Percentiles rank a stretch among this genome's conserved stretches.
Conservation (phyloP, 768 basidiomycete species). For the Kwoniella pini region DNA sequence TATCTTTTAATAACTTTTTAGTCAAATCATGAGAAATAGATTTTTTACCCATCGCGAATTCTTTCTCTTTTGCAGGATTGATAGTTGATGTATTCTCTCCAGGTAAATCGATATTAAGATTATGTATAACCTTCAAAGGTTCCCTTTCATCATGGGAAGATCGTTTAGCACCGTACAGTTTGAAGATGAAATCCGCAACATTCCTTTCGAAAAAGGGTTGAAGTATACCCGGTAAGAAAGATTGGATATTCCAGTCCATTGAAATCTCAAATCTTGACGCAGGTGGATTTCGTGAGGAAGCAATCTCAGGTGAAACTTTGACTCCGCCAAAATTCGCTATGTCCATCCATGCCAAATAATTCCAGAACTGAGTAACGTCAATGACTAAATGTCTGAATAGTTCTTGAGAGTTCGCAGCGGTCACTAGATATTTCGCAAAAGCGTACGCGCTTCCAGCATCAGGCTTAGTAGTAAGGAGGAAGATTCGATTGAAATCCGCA, state of each 20-base stretch:
- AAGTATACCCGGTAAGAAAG: constrained; percentile 80
- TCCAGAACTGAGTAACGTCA: constrained; percentile 83
- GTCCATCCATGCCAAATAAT: constrained; percentile 95
- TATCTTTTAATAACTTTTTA: constrained; percentile 70
- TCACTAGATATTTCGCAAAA: constrained; percentile 91
- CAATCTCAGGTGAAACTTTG: constrained; percentile 60
- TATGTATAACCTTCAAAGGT: constrained; percentile 73
- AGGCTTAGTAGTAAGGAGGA: constrained; percentile 92
- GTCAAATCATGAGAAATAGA: constrained; percentile 81
- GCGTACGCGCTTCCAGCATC: constrained; percentile 86
- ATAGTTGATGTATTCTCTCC: constrained; percentile 53
- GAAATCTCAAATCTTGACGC: constrained; percentile 60
- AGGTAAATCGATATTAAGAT: constrained; percentile 52
- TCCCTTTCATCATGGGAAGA: constrained; percentile 68
- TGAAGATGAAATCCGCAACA: constrained; percentile 79
- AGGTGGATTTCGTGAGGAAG: constrained; percentile 30
- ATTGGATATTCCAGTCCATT: constrained; percentile 79
- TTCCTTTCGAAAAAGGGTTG: constrained; percentile 73
- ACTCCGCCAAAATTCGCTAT: constrained; percentile 86
- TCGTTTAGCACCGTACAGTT: constrained; percentile 68
- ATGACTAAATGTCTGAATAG: constrained; percentile 92
- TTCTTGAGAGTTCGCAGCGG: constrained; percentile 90
- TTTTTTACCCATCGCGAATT: constrained; percentile 67
- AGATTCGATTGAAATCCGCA: constrained; percentile 85
- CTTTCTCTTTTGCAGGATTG: constrained; percentile 69